A percentile compares a stretch with the other conserved stretches of the same genome.
phyloP scores from a whole-genome alignment of 768 basidiomycete species.

The Xerocomellus amylosporus region DNA sequence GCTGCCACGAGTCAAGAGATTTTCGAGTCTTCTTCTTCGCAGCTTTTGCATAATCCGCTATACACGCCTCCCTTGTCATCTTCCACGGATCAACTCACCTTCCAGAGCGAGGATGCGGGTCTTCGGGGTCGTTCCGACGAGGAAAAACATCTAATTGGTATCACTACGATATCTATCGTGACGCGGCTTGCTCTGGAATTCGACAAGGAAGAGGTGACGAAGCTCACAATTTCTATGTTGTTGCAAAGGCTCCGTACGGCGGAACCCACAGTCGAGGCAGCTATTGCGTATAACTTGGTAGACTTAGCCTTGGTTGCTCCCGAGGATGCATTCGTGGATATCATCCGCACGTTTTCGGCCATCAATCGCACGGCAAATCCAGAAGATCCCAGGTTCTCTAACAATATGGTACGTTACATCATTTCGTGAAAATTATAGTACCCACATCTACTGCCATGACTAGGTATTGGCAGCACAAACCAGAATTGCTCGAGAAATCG shows the following conservation, averaged over 20 bases:
- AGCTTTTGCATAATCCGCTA: slow-evolving; percentile 42
- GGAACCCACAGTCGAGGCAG: slow-evolving; percentile 86
- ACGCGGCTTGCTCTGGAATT: slow-evolving; percentile 87
- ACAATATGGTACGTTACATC: slow-evolving; percentile 69
- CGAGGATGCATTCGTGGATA: slow-evolving; percentile 74
- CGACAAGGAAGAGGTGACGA: slow-evolving; percentile 80
- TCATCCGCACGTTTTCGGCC: slow-evolving; percentile 77
- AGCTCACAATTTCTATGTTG: slow-evolving; percentile 88
- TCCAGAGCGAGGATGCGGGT: slow-evolving; percentile 61
- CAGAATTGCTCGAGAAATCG: slow-evolving; percentile 76
- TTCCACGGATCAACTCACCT: slow-evolving; percentile 46
- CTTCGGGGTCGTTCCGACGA: slow-evolving; percentile 74
- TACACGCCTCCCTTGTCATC: slow-evolving; percentile 30
- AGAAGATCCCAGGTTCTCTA: slow-evolving; percentile 84
- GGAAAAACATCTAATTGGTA: slow-evolving; percentile 78
- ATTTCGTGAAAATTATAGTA: neutral
- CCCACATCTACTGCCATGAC: neutral
- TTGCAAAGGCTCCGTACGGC: slow-evolving; percentile 81
- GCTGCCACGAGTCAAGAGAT: slow-evolving; percentile 79
- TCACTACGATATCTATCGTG: slow-evolving; percentile 90
- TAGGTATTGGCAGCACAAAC: slow-evolving; percentile 91
- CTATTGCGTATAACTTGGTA: slow-evolving; percentile 88
- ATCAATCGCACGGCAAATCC: slow-evolving; percentile 86
- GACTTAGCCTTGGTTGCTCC: slow-evolving; percentile 83
- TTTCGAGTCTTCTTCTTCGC: slow-evolving; percentile 49